A percentile compares a stretch with the other conserved stretches of the same genome.
Evolutionary conservation across 176 grass and related monocot species (phyloP).

Genomic region (Cenchrus fungigraminus): DNA sequence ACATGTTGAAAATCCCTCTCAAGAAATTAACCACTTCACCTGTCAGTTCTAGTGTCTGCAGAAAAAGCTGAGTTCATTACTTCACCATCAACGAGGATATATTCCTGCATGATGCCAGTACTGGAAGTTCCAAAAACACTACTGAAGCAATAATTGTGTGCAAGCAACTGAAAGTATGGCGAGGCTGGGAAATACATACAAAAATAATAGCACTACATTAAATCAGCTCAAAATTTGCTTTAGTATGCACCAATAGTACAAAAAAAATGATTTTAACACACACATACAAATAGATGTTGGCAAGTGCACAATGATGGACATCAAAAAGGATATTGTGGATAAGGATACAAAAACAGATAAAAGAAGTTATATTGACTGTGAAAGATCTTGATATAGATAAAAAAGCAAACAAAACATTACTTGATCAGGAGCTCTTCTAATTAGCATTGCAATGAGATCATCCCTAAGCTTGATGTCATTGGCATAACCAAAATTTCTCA

Average conservation of each 20-base stretch:
- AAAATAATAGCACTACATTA: neutral
- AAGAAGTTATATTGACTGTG: neutral
- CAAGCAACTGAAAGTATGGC: neutral
- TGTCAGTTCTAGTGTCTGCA: slow-evolving; percentile 88
- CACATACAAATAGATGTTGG: neutral
- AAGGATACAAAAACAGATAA: neutral
- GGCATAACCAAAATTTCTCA: slow-evolving; percentile 98
- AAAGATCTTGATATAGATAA: slow-evolving; percentile 10
- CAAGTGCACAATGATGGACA: neutral
- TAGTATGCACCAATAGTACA: neutral
- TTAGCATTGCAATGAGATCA: slow-evolving; percentile 72
- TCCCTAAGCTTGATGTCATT: slow-evolving; percentile 96
- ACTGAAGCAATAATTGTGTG: neutral
- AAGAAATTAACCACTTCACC: slow-evolving; percentile 76
- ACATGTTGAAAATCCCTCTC: slow-evolving; percentile 84
- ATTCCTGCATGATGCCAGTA: neutral
- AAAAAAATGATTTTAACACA: neutral
- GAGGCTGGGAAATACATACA: neutral
- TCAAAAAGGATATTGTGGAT: neutral
- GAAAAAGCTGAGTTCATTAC: slow-evolving; percentile 25
- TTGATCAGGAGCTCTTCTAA: slow-evolving; percentile 93
- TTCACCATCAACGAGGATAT: neutral
- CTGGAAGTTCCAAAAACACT: neutral
- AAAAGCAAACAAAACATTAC: slow-evolving; percentile 51
- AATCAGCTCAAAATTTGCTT: neutral